Evolutionary conservation across 129 eudicot species (phyloP), one percentile per base, ranked within the genome.

Genomic region (Pulicaria dysenterica): DNA sequence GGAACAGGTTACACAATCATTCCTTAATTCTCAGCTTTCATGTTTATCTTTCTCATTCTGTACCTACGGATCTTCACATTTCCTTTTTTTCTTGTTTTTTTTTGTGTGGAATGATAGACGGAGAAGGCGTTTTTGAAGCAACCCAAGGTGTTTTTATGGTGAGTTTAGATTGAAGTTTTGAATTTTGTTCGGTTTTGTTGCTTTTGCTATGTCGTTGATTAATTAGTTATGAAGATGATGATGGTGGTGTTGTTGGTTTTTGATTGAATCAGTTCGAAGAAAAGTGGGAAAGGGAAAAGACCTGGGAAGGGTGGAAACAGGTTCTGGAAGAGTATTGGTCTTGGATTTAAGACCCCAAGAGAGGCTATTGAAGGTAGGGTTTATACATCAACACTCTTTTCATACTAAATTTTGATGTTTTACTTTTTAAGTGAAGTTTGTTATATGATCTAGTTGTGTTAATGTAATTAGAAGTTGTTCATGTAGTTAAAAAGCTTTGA

Each of bases 81-180:
- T 68, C 40, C 8, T 1, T 62, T 36, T 15, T 19, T 0, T 14
- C 41, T 49, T 11, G 15, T 24, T 50, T 60, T 51, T 60, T 51
- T 15, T 7, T 44, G 11, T 36, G 15, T 57, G 13, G 12, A 44
- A 39, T 16, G 41, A 58, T 69, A 80, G 84, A 80, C 84, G 15
- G 84, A 80, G 80, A 80, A 80, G 80, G 84, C 84, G 56, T 80
- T 80, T 74, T 69, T 80, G 80, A 80, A 80, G 84, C 84, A 80
- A 51, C 84, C 84, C 6, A 80, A 80, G 76, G 84, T 80, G 63
- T 80, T 80, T 39, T 9, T 80, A 53, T 74, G 84, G 84, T 80
- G 45, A 48, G 71, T 10, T 0, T 3, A 12, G 2, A 5, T 14
- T 60, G 1, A 3, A 2, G 37, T 34, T 45, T 59, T 8, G n/a